Evolutionary conservation across 169 alveolate species (phyloP).

Genomic region (Hepatocystis sp.): DNA sequence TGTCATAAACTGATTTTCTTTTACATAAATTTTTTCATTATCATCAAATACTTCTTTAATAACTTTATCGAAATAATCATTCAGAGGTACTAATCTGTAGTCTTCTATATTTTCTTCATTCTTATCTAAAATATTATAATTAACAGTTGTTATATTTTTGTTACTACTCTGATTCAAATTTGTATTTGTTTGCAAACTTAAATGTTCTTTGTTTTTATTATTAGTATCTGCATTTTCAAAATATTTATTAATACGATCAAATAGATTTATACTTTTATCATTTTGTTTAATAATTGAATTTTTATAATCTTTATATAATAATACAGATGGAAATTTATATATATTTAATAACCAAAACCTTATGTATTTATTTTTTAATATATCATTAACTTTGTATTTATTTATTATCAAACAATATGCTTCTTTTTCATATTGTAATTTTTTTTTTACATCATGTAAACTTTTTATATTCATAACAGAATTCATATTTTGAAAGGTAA

Average conservation of each 20-base stretch:
- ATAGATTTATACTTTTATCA: not conserved
- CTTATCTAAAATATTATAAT: too few relatives aligned
- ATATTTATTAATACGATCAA: slow-evolving; percentile 4
- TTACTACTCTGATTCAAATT: too few relatives aligned
- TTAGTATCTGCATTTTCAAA: slow-evolving; percentile 3
- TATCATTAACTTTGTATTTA: slow-evolving; percentile 24
- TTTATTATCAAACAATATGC: slow-evolving; percentile 30
- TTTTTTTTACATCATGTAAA: slow-evolving; percentile 41
- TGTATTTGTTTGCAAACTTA: too few relatives aligned
- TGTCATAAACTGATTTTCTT: not conserved
- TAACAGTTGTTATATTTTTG: too few relatives aligned
- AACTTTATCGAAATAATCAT: slow-evolving; percentile 27
- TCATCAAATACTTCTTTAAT: slow-evolving; percentile 7
- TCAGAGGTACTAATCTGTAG: slow-evolving; percentile 34
- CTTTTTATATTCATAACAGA: slow-evolving; percentile 12
- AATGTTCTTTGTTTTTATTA: too few relatives aligned
- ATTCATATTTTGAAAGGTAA: slow-evolving; percentile 20
- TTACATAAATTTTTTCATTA: not conserved
- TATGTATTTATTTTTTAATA: slow-evolving; percentile 33
- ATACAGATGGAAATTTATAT: slow-evolving; percentile 66
- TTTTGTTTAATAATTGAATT: not conserved
- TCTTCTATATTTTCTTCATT: slow-evolving; percentile 34
- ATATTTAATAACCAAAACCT: slow-evolving; percentile 36
- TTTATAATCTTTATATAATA: slow-evolving; percentile 15
- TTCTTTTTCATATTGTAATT: slow-evolving; percentile 23